Evolutionary conservation across 2,329 filamentous ascomycete species (phyloP).

Genomic region (Pestalotiopsis sp.): DNA sequence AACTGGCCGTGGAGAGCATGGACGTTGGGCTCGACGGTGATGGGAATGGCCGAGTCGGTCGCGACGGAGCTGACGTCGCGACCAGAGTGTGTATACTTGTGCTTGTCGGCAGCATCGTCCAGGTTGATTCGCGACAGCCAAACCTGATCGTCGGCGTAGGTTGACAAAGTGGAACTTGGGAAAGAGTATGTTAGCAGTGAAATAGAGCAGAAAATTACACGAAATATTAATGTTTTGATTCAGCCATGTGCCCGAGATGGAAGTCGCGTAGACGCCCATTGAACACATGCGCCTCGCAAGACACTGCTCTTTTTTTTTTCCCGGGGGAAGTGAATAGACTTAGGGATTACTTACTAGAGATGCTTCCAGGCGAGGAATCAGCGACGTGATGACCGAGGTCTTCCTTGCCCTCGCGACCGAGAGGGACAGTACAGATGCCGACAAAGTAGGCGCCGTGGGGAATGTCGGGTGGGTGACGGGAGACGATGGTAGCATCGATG

Average conservation of each 20-base stretch:
- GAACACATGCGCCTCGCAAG: not conserved
- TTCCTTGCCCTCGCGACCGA: conserved; percentile 21
- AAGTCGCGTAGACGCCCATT: not conserved
- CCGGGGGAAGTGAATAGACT: not conserved
- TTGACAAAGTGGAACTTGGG: conserved; percentile 18
- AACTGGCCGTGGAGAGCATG: conserved; percentile 23
- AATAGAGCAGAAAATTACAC: not conserved
- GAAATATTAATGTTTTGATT: not conserved
- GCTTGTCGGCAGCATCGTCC: conserved; percentile 18
- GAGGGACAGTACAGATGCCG: conserved; percentile 30
- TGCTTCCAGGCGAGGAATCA: conserved; percentile 31
- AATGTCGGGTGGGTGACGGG: conserved; percentile 11
- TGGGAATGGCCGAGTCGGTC: conserved; percentile 8
- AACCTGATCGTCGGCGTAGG: conserved; percentile 20
- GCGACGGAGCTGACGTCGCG: conserved; percentile 23
- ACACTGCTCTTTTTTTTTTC: not conserved
- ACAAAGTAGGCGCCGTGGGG: conserved; percentile 17
- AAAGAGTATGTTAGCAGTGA: not conserved
- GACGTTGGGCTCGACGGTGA: conserved; percentile 20
- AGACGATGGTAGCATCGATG: conserved; percentile 8
- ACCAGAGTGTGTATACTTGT: conserved; percentile 22
- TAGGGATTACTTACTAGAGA: conserved; percentile 15
- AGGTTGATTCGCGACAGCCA: conserved; percentile 31
- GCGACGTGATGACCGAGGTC: conserved; percentile 31
- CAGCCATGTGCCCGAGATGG: not conserved